Evolutionary conservation across 495 filamentous ascomycete genomes (phyloP), one percentile per base, ranked within the genome.

Genomic region (Xanthoparmelia taractica): DNA sequence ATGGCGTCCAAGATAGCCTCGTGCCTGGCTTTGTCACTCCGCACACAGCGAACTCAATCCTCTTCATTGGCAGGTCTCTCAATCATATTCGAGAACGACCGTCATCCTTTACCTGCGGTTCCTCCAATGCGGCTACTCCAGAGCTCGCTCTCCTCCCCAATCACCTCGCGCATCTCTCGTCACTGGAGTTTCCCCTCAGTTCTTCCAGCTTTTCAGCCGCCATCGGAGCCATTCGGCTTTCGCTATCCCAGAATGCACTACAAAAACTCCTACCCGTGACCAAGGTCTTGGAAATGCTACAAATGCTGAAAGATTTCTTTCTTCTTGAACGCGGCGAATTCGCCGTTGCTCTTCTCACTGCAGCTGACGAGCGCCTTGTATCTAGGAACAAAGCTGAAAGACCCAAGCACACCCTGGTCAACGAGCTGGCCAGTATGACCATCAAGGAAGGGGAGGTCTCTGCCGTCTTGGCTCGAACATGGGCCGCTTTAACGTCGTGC

Each of bases 281-380:
- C 8, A 86, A 84, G 60, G 88, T 96, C 27, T 74, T 92, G 5
- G 86, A 95, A 63, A 82, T 88, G 45, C 78, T 98, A 13, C 78
- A 83, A 50, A 76, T 96, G 29, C 82, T 96, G 0, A 83, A 91
- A 60, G 85, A 93, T 57, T 97, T 96, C 72, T 88, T 96, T 67
- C 80, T 98, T 13, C 83, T 98, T 13, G 84, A 88, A 13, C 82
- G 89, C 23, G 93, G 94, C 13, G 94, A 97, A 70, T 98, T 98
- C 73, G 91, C 90, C 10, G 83, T 93, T 65, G 85, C 89, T 13
- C 77, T 98, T 25, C 89, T 94, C 1, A 81, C 86, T 38, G 88
- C 96, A 76, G 91, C 92, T 12, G 89, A 96, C 66, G 81, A 87
- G 41, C 85, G 84, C 63, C 81, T 96, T 29, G 71, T 76, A n/a